Evolutionary conservation across 805 yeast genomes (phyloP), one percentile per base, ranked within the genome.

Genomic region (Candida morakotiae): DNA sequence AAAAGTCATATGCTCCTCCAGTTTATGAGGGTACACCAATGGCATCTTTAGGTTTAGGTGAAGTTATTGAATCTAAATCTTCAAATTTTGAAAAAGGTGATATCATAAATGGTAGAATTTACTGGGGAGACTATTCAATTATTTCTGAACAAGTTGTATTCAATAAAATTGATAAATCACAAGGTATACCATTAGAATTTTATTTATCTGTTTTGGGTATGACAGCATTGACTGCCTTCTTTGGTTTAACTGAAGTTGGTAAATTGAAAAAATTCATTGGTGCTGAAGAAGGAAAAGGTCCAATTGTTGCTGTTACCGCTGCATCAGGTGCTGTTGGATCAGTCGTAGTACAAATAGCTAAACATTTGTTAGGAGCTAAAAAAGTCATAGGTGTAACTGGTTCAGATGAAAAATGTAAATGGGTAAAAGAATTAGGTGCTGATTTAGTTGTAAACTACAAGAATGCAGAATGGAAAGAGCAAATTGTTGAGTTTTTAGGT

Each of bases 261-360:
- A 57, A 67, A 31, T 54, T 77, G 39, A 47, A 55, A 43, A 46
- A 58, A 43, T 27, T 23, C 9, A 22, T 36, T 19, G 55, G 34
- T 2, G 18, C 31, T 10, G 42, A 28, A n/a, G 22, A 28, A 10
- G 42, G 30, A 5, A 57, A 59, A 15, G 67, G 66, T 17, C 77
- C 78, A 48, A 62, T 68, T 6, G 64, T 75, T 45, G 57, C 79
- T 31, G 62, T 81, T 31, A 73, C 81, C 14, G 86, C 84, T 40
- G 87, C 87, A 10, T 72, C 81, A 6, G 87, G 87, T 42, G 84
- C 85, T n/a, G 81, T 81, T n/a, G 87, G 87, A 10, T 69, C 77
- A 18, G 58, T 69, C 33, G 73, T 66, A 33, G 73, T 79, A 15
- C 85, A 79, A 53, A 52, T 81, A 9, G 80, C 84, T 28, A 62